Percentiles rank a stretch among this genome's conserved stretches.
Conservation (phyloP, 805 yeast species). For the Pichia nanzhaoensis region DNA sequence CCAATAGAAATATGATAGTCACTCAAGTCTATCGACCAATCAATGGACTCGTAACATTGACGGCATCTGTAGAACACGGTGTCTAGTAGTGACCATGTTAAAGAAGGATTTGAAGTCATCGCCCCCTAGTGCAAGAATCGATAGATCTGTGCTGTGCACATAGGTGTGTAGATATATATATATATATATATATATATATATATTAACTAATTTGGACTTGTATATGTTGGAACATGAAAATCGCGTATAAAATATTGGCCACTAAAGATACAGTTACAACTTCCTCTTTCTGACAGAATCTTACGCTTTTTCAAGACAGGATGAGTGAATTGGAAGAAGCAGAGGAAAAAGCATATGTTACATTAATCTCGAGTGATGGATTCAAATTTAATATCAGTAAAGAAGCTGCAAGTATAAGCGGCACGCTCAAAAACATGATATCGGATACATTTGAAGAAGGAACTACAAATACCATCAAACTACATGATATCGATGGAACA, state of each 20-base stretch:
- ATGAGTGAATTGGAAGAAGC: background rate
- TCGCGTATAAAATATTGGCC: too few relatives aligned
- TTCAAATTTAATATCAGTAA: slow-evolving; percentile 53
- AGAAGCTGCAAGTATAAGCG: slow-evolving; percentile 73
- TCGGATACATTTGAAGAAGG: slow-evolving; percentile 52
- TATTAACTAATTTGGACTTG: too few relatives aligned
- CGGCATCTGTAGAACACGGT: slow-evolving; percentile 61
- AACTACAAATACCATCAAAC: slow-evolving; percentile 44
- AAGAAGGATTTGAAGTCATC: slow-evolving; percentile 29
- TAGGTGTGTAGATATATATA: too few relatives aligned
- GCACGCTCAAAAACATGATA: slow-evolving; percentile 55
- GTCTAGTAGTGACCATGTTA: slow-evolving; percentile 70
- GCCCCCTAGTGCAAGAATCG: too few relatives aligned
- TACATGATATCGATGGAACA: slow-evolving; percentile 62
- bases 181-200: too few relatives aligned
- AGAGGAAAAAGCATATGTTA: slow-evolving; percentile 37
- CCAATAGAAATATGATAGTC: slow-evolving; percentile 45
- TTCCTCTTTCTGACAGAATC: too few relatives aligned
- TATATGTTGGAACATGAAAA: too few relatives aligned
- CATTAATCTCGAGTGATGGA: slow-evolving; percentile 68
- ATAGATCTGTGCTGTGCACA: too few relatives aligned
- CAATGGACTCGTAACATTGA: slow-evolving; percentile 43
- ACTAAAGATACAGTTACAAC: too few relatives aligned
- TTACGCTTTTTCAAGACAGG: background rate
- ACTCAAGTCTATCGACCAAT: slow-evolving; percentile 35